Percentiles rank a stretch among this genome's conserved stretches.
phyloP scores from a whole-genome alignment of 2,329 filamentous ascomycete genomes.

The Neocatenulostroma microsporum region DNA sequence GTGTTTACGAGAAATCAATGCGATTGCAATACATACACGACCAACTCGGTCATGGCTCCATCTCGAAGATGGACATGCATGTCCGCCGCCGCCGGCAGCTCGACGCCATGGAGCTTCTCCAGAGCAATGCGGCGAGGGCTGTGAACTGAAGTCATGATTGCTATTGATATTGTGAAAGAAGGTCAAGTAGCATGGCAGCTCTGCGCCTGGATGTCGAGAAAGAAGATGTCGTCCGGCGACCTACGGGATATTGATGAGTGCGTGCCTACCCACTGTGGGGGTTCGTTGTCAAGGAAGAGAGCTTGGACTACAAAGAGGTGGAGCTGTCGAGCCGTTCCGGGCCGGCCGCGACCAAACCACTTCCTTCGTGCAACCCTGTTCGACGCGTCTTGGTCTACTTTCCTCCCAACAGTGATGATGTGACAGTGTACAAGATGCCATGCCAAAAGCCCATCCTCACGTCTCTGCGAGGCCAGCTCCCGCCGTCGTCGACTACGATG shows the following conservation, averaged over 20 bases:
- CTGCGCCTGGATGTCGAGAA: too few relatives aligned
- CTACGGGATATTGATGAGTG: background rate
- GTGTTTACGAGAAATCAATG: background rate
- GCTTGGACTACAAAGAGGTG: background rate
- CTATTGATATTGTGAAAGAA: background rate
- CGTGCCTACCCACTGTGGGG: constrained; percentile 1
- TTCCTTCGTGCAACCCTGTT: background rate
- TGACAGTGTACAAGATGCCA: background rate
- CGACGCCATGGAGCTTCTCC: constrained; percentile 36
- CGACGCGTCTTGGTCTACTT: background rate
- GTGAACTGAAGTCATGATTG: constrained; percentile 4
- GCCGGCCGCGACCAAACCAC: background rate
- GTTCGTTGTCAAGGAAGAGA: background rate
- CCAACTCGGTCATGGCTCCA: constrained; percentile 45
- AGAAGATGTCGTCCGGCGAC: too few relatives aligned
- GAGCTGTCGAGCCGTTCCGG: background rate
- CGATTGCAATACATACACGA: constrained; percentile 24
- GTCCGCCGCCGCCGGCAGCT: constrained; percentile 43
- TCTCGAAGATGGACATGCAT: constrained; percentile 47
- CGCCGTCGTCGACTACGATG: constrained; percentile 24
- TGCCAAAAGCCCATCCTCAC: background rate
- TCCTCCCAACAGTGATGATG: background rate
- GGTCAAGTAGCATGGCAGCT: too few relatives aligned
- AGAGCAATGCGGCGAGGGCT: constrained; percentile 17
- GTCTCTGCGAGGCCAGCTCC: constrained; percentile 7